phyloP scores from a whole-genome alignment of 23 red algal genomes.

The Gracilaria domingensis region DNA sequence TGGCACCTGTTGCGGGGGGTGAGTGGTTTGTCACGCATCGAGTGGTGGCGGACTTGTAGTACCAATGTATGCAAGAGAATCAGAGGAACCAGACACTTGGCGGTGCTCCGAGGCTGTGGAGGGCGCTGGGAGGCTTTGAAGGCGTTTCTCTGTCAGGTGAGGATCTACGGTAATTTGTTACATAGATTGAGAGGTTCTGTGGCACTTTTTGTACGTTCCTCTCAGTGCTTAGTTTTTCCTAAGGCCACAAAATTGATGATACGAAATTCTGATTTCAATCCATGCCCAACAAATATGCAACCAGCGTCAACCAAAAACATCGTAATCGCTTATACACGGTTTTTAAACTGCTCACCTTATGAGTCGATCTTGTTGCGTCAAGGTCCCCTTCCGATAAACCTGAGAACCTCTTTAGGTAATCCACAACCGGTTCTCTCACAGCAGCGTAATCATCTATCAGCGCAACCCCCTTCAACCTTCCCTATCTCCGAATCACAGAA shows the following conservation, averaged over 20 bases:
- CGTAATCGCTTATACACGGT: conserved; percentile 87
- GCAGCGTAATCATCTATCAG: conserved; percentile 94
- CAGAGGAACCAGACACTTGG: too few relatives aligned
- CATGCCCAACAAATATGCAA: conserved; percentile 91
- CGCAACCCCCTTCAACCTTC: conserved; percentile 44
- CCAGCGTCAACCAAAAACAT: conserved; percentile 86
- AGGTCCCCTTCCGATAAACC: conserved; percentile 82
- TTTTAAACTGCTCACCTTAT: conserved; percentile 79
- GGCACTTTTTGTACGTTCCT: too few relatives aligned
- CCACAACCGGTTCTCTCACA: conserved; percentile 75
- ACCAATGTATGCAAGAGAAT: too few relatives aligned
- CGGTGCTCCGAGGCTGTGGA: too few relatives aligned
- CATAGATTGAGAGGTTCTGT: too few relatives aligned
- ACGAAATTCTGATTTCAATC: conserved; percentile 93
- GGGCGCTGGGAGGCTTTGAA: too few relatives aligned
- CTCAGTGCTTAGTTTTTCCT: too few relatives aligned
- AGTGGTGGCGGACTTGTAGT: too few relatives aligned
- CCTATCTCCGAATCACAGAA: conserved; percentile 85
- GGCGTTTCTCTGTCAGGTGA: too few relatives aligned
- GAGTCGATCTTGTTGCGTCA: conserved; percentile 55
- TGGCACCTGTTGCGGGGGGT: too few relatives aligned
- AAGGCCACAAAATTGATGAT: conserved; percentile 90
- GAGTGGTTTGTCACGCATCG: too few relatives aligned
- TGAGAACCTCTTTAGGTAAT: conserved; percentile 90
- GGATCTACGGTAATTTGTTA: too few relatives aligned